phyloP scores from a whole-genome alignment of 306 rosid species.

The Aeschynomene evenia region DNA sequence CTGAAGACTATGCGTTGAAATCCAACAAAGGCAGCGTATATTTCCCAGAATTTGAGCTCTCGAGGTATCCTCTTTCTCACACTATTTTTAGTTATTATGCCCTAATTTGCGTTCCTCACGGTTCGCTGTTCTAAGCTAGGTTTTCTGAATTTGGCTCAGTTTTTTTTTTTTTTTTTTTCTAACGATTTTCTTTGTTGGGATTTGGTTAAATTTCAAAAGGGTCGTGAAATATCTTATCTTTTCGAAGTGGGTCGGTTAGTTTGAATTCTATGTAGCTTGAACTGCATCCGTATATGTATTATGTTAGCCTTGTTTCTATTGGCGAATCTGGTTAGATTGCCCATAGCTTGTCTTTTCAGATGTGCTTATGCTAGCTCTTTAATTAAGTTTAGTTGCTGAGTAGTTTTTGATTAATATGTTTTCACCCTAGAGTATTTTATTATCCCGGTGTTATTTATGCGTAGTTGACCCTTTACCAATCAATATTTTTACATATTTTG shows the following conservation, averaged over 20 bases:
- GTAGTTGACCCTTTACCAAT: neutral
- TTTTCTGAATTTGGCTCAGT: slow-evolving; percentile 16
- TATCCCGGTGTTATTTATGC: neutral
- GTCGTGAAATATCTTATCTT: neutral
- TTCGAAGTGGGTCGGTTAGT: neutral
- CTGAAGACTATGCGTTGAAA: slow-evolving; percentile 31
- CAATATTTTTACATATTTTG: neutral
- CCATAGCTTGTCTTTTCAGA: neutral
- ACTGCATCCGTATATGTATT: neutral
- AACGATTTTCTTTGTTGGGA: neutral
- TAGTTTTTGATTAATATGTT: neutral
- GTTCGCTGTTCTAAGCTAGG: slow-evolving; percentile 5
- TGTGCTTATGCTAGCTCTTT: neutral
- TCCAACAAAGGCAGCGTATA: neutral
- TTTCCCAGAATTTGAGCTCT: neutral
- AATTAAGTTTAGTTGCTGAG: neutral
- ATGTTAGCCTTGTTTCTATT: neutral
- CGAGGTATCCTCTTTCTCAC: slow-evolving; percentile 21
- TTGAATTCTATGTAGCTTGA: neutral
- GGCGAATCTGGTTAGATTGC: neutral
- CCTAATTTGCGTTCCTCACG: slow-evolving; percentile 3
- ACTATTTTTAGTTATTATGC: neutral
- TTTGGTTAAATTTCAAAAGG: slow-evolving; percentile 10
- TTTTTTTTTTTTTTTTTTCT: neutral
- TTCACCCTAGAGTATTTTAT: neutral